These are phyloP conservation scores for Colletotrichum incanum DNA, from an alignment of 2,329 filamentous ascomycete genomes.

Conservation along the genomic window DNA sequence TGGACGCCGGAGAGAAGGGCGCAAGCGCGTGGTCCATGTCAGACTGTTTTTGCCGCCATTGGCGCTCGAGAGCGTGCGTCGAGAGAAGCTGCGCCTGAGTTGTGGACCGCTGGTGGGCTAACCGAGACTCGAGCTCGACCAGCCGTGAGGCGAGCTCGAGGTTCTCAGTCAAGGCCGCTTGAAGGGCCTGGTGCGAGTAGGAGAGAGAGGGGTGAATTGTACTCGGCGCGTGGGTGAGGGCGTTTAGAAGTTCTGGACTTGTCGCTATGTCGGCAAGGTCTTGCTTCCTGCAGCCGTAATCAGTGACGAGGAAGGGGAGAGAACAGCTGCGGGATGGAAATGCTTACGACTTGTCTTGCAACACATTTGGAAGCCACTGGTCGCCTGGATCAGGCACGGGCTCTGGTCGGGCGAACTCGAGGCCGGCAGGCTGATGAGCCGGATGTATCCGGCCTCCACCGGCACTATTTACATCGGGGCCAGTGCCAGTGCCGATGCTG, in stretches of 20 bases:
- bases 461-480: conserved; percentile 43
- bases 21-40: conserved; percentile 90
- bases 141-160: conserved; percentile 77
- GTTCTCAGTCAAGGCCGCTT: conserved; percentile 79
- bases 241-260: conserved; percentile 76
- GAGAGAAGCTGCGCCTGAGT: conserved; percentile 87
- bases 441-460: conserved; percentile 17
- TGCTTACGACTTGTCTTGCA: conserved; percentile 84
- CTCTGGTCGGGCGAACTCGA: conserved; percentile 48
- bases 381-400: conserved; percentile 73
- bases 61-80: conserved; percentile 89
- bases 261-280: conserved; percentile 82
- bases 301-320: conserved; percentile 27
- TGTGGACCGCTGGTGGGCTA: conserved; percentile 74
- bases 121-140: conserved; percentile 70
- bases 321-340: conserved; percentile 52
- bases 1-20: conserved; percentile 87
- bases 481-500: conserved; percentile 4
- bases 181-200: conserved; percentile 76
- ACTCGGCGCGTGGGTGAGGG: conserved; percentile 78
- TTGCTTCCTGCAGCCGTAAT: conserved; percentile 72
- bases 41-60: conserved; percentile 89
- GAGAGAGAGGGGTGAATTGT: conserved; percentile 81
- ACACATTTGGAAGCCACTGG: conserved; percentile 82
- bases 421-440: conserved; percentile 2